A percentile compares a stretch with the other conserved stretches of the same genome.
phyloP scores from a whole-genome alignment of 1,284 basidiomycete genomes.

The Heterobasidion annosum region DNA sequence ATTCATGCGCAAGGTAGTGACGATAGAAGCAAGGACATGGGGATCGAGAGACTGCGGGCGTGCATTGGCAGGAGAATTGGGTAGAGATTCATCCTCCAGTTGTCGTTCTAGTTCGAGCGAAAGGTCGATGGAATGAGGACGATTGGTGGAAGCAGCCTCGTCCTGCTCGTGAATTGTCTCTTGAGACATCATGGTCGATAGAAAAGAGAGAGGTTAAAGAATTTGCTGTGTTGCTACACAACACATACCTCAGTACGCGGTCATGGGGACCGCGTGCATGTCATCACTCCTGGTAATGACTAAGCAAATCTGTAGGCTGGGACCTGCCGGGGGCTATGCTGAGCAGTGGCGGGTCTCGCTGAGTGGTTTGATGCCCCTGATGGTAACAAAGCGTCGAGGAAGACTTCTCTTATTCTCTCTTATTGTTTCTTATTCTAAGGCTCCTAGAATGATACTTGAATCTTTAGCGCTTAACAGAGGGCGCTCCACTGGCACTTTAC shows the following conservation, averaged over 20 bases:
- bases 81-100: slow-evolving; percentile 55
- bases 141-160: slow-evolving; percentile 13
- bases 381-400: too few relatives aligned
- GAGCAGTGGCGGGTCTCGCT: too few relatives aligned
- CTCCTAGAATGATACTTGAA: too few relatives aligned
- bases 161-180: slow-evolving; percentile 5
- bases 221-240: background rate
- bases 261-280: too few relatives aligned
- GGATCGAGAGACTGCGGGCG: slow-evolving; percentile 58
- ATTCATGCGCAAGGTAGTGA: slow-evolving; percentile 56
- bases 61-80: slow-evolving; percentile 22
- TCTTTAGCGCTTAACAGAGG: too few relatives aligned
- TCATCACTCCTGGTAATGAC: too few relatives aligned
- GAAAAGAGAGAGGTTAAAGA: background rate
- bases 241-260: background rate
- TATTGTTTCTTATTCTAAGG: too few relatives aligned
- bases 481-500: too few relatives aligned
- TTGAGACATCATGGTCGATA: slow-evolving; percentile 13
- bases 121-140: slow-evolving; percentile 64
- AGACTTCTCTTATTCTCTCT: too few relatives aligned
- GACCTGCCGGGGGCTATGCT: too few relatives aligned
- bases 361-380: too few relatives aligned
- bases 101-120: slow-evolving; percentile 69
- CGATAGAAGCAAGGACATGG: slow-evolving; percentile 64
- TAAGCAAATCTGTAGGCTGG: too few relatives aligned